Base-by-base conservation (phyloP, 78 protist species). In the Isochrysis galbana region DNA sequence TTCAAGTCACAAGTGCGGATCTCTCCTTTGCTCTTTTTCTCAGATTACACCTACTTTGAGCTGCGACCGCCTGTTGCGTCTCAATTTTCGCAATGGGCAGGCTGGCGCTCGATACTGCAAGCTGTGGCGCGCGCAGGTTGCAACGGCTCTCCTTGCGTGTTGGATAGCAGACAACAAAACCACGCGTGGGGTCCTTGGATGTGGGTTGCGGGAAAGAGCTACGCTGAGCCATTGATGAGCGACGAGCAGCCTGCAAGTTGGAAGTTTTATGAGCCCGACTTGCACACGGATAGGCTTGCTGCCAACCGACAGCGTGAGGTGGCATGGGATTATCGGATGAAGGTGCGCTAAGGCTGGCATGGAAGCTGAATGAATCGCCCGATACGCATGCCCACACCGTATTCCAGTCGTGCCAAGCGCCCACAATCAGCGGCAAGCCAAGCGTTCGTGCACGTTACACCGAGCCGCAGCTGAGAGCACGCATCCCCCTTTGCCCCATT, bases 141-240 rank as follows among this genome's bases (percentile, higher is more conserved):
- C 80, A 41, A 14, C 38, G 80, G 80, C 80, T 10, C 7, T 34
- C 80, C 5, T 14, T 70, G 80, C 80, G 80, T 80, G 34, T 5
- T 90, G 36, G 93, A 90, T 72, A 36, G 74, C 93, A 39, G 93
- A 42, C 93, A 90, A 39, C 19, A 1, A 11, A 82, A 14, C 48
- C 93, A 90, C 88, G 42, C 48, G 38, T 90, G 93, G 93, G 93
- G 93, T 7, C 93, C 93, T 14, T 90, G 93, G 93, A 70, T 70
- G 80, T 70, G 80, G 80, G 80, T 14, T 11, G 29, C 5, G 17
- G 80, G 80, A 3, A 32, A 25, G 46, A 61, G 32, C 42, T n/a
- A 44, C 34, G 80, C 80, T 1, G 80, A 70, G 80, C 80, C 80
- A n/a, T 41, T 70, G 38, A 10, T 32, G 80, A 14, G 29, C 80